Conservation (phyloP, 306 rosid genomes). For the Quercus robur region DNA sequence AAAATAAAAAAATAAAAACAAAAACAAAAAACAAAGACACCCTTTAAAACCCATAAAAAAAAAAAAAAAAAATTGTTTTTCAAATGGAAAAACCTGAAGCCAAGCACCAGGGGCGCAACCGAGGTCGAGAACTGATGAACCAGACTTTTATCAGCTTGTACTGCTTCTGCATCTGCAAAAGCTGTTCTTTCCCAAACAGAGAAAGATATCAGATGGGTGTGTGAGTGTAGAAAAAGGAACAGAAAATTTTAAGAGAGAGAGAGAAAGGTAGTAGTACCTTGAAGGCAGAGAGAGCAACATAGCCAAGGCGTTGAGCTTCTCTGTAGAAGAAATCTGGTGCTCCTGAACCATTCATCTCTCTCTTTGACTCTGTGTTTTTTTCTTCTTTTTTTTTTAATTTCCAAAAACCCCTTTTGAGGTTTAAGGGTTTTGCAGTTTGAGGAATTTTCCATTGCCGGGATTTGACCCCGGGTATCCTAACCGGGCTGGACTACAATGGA, state of each 20-base stretch:
- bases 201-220: background rate
- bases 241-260: background rate
- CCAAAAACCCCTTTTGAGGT: background rate
- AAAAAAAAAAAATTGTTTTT: background rate
- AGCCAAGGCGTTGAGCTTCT: slow-evolving; percentile 95
- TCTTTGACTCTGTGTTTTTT: background rate
- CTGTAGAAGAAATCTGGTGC: slow-evolving; percentile 88
- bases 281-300: slow-evolving; percentile 91
- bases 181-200: slow-evolving; percentile 21
- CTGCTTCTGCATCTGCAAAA: slow-evolving; percentile 80
- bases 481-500: background rate
- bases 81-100: slow-evolving; percentile 58
- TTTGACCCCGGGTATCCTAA: slow-evolving; percentile 23
- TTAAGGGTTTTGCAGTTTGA: no score
- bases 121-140: slow-evolving; percentile 76
- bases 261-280: slow-evolving; percentile 27
- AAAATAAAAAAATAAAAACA: no score
- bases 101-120: slow-evolving; percentile 98
- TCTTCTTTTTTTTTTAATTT: no score
- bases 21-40: background rate
- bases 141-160: slow-evolving; percentile 55
- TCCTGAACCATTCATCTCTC: slow-evolving; percentile 60
- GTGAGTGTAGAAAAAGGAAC: background rate
- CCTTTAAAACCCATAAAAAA: background rate
- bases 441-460: background rate